phyloP scores from a whole-genome alignment of 2,329 filamentous ascomycete species.

The Claviceps digitariae region DNA sequence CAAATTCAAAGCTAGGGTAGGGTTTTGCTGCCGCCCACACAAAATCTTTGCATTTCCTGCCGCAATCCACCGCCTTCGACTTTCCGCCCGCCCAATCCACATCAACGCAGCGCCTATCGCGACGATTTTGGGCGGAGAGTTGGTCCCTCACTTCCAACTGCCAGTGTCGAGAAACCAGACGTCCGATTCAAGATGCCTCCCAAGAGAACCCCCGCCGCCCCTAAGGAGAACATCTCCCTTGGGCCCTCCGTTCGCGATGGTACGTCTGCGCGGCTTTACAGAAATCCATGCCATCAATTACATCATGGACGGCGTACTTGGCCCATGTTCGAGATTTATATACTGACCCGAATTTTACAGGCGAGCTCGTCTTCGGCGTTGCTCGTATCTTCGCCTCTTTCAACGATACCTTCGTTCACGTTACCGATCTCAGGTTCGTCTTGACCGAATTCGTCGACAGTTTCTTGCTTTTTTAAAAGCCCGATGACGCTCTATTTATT shows the following conservation, averaged over 20 bases:
- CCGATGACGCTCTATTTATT: no score
- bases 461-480: not conserved
- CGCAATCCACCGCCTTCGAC: constrained; percentile 21
- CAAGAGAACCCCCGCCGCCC: constrained; percentile 73
- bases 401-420: constrained; percentile 93
- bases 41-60: constrained; percentile 19
- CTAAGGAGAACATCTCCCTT: constrained; percentile 96
- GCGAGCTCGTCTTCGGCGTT: constrained; percentile 96
- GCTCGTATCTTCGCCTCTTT: constrained; percentile 92
- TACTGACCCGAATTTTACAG: constrained; percentile 29
- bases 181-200: constrained; percentile 64
- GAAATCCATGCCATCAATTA: not conserved
- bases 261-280: constrained; percentile 24
- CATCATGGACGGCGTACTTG: not conserved
- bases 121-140: constrained; percentile 11
- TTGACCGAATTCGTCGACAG: constrained; percentile 3
- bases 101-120: constrained; percentile 14
- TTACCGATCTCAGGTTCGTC: constrained; percentile 92
- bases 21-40: constrained; percentile 17
- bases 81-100: constrained; percentile 11
- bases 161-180: constrained; percentile 22
- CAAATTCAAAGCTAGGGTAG: constrained; percentile 17
- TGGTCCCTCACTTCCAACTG: constrained; percentile 19
- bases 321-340: not conserved
- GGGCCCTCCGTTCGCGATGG: constrained; percentile 95